Conservation (phyloP, 2,329 filamentous ascomycete genomes). For the Neopestalotiopsis rosae region DNA sequence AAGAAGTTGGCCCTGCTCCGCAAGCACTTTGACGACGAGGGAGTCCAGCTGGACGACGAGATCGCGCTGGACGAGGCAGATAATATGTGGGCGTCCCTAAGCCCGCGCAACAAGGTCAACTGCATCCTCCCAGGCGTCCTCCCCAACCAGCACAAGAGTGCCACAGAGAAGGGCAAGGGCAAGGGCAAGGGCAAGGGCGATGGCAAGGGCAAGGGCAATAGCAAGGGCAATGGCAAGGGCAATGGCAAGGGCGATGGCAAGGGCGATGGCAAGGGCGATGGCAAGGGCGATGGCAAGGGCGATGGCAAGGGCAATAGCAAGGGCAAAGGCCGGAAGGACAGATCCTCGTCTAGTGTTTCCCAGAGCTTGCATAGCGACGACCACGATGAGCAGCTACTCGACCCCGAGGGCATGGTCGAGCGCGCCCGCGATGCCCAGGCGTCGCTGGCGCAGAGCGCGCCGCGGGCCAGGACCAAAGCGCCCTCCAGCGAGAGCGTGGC, state of each 20-base stretch:
- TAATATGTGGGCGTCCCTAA: background rate
- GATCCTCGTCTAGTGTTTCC: background rate
- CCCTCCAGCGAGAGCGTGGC: background rate
- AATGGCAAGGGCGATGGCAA: too few species aligned
- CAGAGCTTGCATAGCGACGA: background rate
- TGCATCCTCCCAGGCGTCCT: too few species aligned
- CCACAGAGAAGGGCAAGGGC: background rate
- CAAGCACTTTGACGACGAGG: background rate
- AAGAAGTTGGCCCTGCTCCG: background rate
- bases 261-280: background rate
- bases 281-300: background rate
- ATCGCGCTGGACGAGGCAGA: background rate
- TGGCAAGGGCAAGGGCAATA: too few species aligned
- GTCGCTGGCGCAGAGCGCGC: background rate
- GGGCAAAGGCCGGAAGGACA: background rate
- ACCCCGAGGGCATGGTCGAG: background rate
- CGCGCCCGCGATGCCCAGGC: background rate
- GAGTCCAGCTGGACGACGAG: background rate
- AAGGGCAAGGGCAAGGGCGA: background rate
- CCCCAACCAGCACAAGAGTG: background rate
- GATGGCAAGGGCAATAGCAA: background rate
- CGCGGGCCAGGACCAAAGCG: background rate
- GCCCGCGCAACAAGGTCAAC: background rate
- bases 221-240: too few species aligned
- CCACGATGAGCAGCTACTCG: background rate